Base-by-base conservation (phyloP, 75 land plant species). In the Chamaecyparis obtusa region DNA sequence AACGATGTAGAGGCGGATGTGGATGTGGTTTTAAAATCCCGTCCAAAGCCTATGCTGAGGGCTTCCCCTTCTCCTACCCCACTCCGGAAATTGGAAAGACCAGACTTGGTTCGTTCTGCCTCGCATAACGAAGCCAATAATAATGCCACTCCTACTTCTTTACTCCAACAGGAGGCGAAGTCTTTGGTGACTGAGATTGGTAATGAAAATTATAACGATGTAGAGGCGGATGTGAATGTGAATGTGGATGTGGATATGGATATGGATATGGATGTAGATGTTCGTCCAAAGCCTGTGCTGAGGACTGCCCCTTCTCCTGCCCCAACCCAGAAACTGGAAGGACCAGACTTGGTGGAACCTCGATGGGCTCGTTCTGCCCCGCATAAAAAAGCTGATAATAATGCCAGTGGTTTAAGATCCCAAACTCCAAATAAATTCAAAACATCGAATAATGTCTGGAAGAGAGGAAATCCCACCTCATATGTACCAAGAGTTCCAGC, bases 371-470 rank as follows among this genome's bases (percentile, higher is more conserved):
- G 54, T 1, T 84, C 19, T 54, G 75, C 46, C 37, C 36, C 81
- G 37, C 89, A n/a, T 83, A 79, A 84, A 60, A 90, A 76, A 37
- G 69, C 88, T 24, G 88, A 86, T 84, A 72, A 13, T 44, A 74
- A 13, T 24, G 39, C 74, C 16, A 71, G 32, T n/a, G 86, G 86
- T 83, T 10, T 79, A 37, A 84, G 84, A 82, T 10, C 85, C 37
- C 76, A 72, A 56, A 1, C 89, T 85, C 35, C 13, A 43, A 48
- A n/a, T 48, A 93, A 88, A 80, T 67, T 90, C 60, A 93, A 91
- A 57, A 78, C 92, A 14, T 71, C 85, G 64, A 96, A 94, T 90
- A 94, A 90, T 86, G 94, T 92, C 11, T 94, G 93, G 96, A 80
- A 90, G 79, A 94, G 88, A 89, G 95, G 97, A 16, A 91, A 90